Percentiles rank a stretch among this genome's conserved stretches.
Evolutionary conservation across 768 basidiomycete genomes (phyloP).

Genomic region (Leccinum incarnatum): DNA sequence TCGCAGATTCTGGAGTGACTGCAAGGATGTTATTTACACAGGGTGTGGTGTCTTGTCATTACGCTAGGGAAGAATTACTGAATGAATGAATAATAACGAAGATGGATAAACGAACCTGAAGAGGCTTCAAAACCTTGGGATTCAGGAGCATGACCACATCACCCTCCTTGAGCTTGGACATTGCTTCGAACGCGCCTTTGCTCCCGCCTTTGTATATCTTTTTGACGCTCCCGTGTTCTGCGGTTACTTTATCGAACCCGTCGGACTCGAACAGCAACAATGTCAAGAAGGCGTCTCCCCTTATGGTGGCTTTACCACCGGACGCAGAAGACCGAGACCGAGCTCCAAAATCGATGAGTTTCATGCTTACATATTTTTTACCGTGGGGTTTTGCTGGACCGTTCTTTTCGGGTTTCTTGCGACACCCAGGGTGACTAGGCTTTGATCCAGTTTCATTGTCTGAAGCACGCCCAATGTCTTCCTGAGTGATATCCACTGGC

Average conservation of each 20-base stretch:
- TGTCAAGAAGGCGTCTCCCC: slow-evolving; percentile 83
- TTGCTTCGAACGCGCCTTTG: slow-evolving; percentile 86
- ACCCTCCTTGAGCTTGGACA: slow-evolving; percentile 84
- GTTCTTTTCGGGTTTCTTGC: slow-evolving; percentile 18
- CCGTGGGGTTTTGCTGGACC: slow-evolving; percentile 43
- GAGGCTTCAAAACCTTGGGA: slow-evolving; percentile 82
- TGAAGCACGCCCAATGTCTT: slow-evolving; percentile 42
- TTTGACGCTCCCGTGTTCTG: slow-evolving; percentile 48
- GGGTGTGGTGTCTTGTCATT: slow-evolving; percentile 64
- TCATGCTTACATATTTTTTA: slow-evolving; percentile 84
- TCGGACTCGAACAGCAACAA: slow-evolving; percentile 90
- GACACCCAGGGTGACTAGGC: not conserved
- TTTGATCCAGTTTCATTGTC: slow-evolving; percentile 24
- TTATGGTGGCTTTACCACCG: slow-evolving; percentile 53
- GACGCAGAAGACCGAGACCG: slow-evolving; percentile 53
- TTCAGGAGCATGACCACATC: slow-evolving; percentile 90
- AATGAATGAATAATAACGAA: not conserved
- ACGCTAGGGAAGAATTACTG: slow-evolving; percentile 6
- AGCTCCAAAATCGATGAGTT: slow-evolving; percentile 77
- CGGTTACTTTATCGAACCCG: slow-evolving; percentile 52
- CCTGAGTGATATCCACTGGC: slow-evolving; percentile 50
- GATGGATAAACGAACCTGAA: slow-evolving; percentile 54
- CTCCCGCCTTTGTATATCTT: slow-evolving; percentile 87
- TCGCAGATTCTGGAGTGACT: slow-evolving; percentile 78
- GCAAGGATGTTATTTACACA: slow-evolving; percentile 76